A percentile compares a stretch with the other conserved stretches of the same genome.
Evolutionary conservation across 208 protist species (phyloP).

Genomic region (Naegleria lovaniensis): DNA sequence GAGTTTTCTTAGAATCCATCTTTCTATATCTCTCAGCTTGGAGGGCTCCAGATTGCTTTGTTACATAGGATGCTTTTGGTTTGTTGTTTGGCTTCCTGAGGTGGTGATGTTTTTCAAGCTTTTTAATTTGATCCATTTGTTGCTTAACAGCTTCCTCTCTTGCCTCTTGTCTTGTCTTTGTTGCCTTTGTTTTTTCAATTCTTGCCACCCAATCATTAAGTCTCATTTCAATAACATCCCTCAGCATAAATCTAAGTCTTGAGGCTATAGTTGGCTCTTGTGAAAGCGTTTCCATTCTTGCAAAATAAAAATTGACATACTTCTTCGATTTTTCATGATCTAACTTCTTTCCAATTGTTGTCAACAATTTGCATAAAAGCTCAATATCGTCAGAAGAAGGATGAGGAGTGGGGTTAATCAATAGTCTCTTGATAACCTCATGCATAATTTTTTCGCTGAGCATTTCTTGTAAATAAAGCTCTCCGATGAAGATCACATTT

Average conservation of each 20-base stretch:
- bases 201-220: conserved; percentile 33
- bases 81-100: neutral
- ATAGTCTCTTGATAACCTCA: conserved; percentile 37
- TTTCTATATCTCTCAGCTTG: neutral
- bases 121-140: conserved; percentile 15
- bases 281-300: conserved; percentile 33
- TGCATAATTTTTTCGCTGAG: conserved; percentile 50
- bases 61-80: neutral
- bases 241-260: conserved; percentile 41
- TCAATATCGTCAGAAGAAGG: conserved; percentile 38
- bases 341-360: conserved; percentile 38
- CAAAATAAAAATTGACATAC: conserved; percentile 37
- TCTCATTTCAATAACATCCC: conserved; percentile 42
- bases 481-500: conserved; percentile 50
- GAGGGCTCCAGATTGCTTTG: neutral
- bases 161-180: neutral
- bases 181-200: conserved; percentile 17
- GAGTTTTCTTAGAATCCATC: neutral
- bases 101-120: conserved; percentile 1
- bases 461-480: conserved; percentile 47
- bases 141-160: conserved; percentile 14
- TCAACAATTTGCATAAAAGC: conserved; percentile 43
- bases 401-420: neutral
- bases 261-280: conserved; percentile 11
- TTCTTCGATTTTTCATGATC: conserved; percentile 24